Evolutionary conservation across 306 rosid genomes (phyloP), one percentile per base, ranked within the genome.

Genomic region (Biancaea sappan): DNA sequence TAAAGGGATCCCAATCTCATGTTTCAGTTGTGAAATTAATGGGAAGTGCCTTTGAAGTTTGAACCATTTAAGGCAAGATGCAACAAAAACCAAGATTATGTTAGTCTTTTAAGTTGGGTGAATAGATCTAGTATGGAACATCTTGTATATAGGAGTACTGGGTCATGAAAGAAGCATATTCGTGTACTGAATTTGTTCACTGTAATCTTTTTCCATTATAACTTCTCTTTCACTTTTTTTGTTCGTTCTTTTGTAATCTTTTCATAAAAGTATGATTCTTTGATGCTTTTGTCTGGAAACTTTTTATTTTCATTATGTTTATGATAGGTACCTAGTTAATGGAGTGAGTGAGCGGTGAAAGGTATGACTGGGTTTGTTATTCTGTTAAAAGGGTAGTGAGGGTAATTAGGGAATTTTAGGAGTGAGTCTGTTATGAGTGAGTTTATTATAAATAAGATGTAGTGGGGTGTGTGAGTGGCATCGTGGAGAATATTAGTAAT

Each of bases 61-160:
- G 69, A 58, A 44, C 38, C 54, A 43, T 59, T 28, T 21, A 61
- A 22, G 35, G 26, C 57, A 12, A 15, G 46, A 60, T 40, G 77
- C 59, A 7, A 57, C 63, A 48, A 53, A 61, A 56, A 37, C 37
- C 58, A 29, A 46, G 16, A 59, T 26, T 25, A 15, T n/a, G 1
- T 61, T 57, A 8, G 41, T 21, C 4, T 40, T 37, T 14, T n/a
- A 28, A 3, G 57, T 53, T 41, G 66, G 50, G 53, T 53, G 53
- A 29, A 26, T 52, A 40, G 24, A 37, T 75, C 25, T 52, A 13
- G 12, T 68, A 58, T 67, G 69, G 59, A 76, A 44, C 69, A 14
- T 46, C 32, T 46, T 48, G 8, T 34, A 24, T 56, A 60, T 50
- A 12, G 44, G 53, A 46, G 53, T 57, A 22, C 38, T 21, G 35